Conservation (phyloP, 352 stramenopile species). For the Pythium volutum region DNA sequence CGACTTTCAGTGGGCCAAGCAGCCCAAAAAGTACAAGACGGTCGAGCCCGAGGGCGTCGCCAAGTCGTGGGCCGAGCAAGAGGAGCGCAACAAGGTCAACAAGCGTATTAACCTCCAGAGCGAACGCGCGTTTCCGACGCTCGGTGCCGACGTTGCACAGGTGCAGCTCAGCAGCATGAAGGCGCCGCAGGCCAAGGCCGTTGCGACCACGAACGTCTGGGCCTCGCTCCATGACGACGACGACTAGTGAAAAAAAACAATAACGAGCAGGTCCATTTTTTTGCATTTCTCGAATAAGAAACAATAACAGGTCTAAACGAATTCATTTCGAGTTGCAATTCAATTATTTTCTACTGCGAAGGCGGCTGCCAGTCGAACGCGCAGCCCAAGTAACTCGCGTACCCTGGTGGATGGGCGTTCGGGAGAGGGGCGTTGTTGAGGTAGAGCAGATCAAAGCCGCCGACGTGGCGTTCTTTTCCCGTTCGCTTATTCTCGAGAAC, state of each 20-base stretch:
- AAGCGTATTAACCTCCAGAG: slow-evolving; percentile 66
- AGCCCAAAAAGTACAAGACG: slow-evolving; percentile 85
- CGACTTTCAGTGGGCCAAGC: slow-evolving; percentile 77
- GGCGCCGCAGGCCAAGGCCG: slow-evolving; percentile 47
- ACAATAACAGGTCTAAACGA: background rate
- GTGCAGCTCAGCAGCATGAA: slow-evolving; percentile 66
- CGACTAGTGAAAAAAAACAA: slow-evolving; percentile 36
- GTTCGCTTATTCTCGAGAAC: slow-evolving; percentile 64
- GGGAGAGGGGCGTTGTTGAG: slow-evolving; percentile 37
- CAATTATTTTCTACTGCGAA: too few relatives aligned
- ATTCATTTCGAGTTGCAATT: background rate
- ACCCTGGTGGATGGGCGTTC: slow-evolving; percentile 42
- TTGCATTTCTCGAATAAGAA: background rate
- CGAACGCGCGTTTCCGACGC: slow-evolving; percentile 74
- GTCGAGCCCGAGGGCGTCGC: slow-evolving; percentile 53
- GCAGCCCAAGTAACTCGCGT: slow-evolving; percentile 60
- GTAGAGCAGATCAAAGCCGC: slow-evolving; percentile 75
- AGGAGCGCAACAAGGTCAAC: slow-evolving; percentile 60
- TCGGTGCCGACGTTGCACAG: slow-evolving; percentile 49
- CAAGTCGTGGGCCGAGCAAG: slow-evolving; percentile 67
- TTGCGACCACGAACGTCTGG: slow-evolving; percentile 77
- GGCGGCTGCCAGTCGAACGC: too few relatives aligned
- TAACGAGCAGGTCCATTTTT: background rate
- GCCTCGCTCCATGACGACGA: slow-evolving; percentile 58
- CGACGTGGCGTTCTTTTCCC: slow-evolving; percentile 47